Conservation (phyloP, 306 rosid species). For the Leucaena leucocephala region DNA sequence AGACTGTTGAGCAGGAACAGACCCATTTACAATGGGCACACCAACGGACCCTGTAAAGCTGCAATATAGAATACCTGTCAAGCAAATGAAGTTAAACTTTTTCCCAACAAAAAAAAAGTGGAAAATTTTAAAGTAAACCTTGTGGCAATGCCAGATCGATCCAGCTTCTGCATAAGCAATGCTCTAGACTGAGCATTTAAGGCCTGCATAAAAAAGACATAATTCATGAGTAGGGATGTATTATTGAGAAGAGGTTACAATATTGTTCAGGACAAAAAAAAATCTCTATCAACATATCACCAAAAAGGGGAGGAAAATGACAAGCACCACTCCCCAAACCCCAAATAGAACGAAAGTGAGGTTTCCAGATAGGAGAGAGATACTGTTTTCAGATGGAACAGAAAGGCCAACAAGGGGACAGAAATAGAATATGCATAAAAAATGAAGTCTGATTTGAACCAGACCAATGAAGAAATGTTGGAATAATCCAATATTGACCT, state of each 20-base stretch:
- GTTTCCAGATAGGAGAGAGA: neutral
- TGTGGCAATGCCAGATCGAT: slow-evolving; percentile 82
- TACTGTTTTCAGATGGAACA: neutral
- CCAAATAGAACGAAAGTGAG: neutral
- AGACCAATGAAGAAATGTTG: neutral
- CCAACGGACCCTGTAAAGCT: slow-evolving; percentile 75
- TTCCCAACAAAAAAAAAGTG: neutral
- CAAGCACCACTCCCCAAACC: neutral
- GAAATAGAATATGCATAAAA: neutral
- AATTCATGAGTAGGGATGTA: slow-evolving; percentile 16
- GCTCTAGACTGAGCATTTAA: slow-evolving; percentile 98
- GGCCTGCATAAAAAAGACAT: slow-evolving; percentile 55
- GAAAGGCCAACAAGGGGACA: neutral
- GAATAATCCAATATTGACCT: neutral
- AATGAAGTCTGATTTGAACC: neutral
- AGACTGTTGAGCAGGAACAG: slow-evolving; percentile 63
- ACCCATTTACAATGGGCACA: slow-evolving; percentile 68
- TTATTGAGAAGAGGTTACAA: neutral
- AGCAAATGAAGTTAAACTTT: neutral
- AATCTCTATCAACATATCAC: neutral
- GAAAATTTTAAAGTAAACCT: slow-evolving; percentile 53
- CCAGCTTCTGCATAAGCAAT: slow-evolving; percentile 90
- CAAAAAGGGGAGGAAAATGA: neutral
- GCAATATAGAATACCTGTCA: slow-evolving; percentile 39
- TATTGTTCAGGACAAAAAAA: neutral